These are phyloP conservation scores for Monilinia aucupariae DNA, from an alignment of 2,329 filamentous ascomycete genomes.

Conservation along the genomic window DNA sequence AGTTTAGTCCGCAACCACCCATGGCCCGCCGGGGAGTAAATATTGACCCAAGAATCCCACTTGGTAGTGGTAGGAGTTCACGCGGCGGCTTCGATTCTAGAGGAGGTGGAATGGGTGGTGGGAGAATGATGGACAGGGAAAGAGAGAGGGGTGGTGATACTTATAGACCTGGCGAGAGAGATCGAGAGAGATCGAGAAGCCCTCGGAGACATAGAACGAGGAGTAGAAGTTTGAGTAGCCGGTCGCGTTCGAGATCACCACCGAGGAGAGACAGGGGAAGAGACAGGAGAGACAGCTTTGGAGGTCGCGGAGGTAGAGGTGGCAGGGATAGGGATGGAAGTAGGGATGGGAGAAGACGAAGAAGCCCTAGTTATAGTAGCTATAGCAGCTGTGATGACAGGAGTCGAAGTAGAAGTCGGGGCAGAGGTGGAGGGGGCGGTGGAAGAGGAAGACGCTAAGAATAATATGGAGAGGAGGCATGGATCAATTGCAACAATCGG, in stretches of 20 bases:
- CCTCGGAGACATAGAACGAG: constrained; percentile 13
- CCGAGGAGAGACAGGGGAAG: constrained; percentile 1
- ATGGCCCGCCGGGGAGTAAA: constrained; percentile 58
- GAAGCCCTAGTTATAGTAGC: constrained; percentile 58
- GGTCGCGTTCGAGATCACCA: constrained; percentile 8
- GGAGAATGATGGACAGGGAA: constrained; percentile 11
- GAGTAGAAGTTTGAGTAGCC: neutral
- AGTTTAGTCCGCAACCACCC: constrained; percentile 76
- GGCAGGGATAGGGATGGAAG: constrained; percentile 30
- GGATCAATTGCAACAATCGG: neutral
- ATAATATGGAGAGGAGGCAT: neutral
- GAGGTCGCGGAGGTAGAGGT: constrained; percentile 8
- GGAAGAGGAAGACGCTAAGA: constrained; percentile 1
- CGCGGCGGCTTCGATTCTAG: constrained; percentile 18
- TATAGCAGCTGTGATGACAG: constrained; percentile 51
- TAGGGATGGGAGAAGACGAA: constrained; percentile 40
- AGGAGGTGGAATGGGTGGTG: constrained; percentile 19
- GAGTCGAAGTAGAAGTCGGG: constrained; percentile 37
- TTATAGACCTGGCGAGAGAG: constrained; percentile 3
- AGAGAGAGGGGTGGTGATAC: constrained; percentile 12
- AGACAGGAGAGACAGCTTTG: constrained; percentile 4
- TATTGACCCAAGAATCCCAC: constrained; percentile 47
- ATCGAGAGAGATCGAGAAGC: constrained; percentile 9
- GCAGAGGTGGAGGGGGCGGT: constrained; percentile 27
- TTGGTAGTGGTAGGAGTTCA: constrained; percentile 22